A percentile compares a stretch with the other conserved stretches of the same genome.
phyloP scores from a whole-genome alignment of 177 flowering plant genomes.

The Telopea speciosissima region DNA sequence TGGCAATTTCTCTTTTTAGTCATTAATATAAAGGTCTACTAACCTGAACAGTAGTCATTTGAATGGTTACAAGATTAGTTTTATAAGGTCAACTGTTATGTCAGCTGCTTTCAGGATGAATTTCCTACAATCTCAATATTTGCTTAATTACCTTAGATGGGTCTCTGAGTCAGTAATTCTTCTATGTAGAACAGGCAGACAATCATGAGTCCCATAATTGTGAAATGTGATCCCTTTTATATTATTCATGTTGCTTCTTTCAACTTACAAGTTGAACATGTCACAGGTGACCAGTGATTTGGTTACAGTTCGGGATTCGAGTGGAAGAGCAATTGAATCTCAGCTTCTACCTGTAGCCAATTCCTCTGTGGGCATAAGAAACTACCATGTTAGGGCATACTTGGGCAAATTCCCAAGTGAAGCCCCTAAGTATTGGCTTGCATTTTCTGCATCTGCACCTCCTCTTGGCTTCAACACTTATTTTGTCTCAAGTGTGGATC shows the following conservation, averaged over 20 bases:
- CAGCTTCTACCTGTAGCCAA: slow-evolving; percentile 60
- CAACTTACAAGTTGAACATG: slow-evolving; percentile 10
- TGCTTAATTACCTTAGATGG: slow-evolving; percentile 3
- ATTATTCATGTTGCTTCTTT: neutral
- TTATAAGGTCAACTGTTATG: neutral
- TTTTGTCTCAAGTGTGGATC: slow-evolving; percentile 35
- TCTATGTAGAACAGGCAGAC: neutral
- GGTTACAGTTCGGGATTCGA: slow-evolving; percentile 54
- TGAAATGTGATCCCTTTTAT: neutral
- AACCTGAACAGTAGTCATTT: no score
- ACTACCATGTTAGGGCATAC: slow-evolving; percentile 55
- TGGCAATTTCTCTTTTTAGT: neutral
- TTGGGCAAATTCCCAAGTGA: slow-evolving; percentile 41
- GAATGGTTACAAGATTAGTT: neutral
- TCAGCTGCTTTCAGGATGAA: neutral
- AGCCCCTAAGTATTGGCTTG: slow-evolving; percentile 61
- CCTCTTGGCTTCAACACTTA: slow-evolving; percentile 92
- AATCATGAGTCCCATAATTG: neutral
- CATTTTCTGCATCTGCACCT: slow-evolving; percentile 68
- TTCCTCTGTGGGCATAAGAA: slow-evolving; percentile 38
- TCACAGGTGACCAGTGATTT: slow-evolving; percentile 53
- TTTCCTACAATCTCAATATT: neutral
- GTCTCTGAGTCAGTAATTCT: neutral
- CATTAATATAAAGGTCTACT: neutral
- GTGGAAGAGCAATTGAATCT: slow-evolving; percentile 56